phyloP scores from a whole-genome alignment of 257 asterid species.

The Solanum gandarillasii region DNA sequence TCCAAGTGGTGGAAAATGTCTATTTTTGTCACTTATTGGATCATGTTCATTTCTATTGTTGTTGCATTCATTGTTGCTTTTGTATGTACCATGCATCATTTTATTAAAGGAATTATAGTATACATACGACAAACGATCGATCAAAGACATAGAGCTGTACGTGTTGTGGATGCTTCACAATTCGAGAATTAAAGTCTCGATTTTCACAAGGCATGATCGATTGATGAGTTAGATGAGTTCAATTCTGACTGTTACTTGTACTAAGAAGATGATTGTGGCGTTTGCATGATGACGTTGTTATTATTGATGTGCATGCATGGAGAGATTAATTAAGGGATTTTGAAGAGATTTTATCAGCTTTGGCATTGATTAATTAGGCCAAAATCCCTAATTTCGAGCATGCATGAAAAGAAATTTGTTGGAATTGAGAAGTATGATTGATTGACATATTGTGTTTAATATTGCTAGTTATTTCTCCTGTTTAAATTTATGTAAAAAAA shows the following conservation, averaged over 20 bases:
- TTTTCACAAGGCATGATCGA: not conserved
- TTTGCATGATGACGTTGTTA: not conserved
- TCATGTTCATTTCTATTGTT: not conserved
- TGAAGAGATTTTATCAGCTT: not conserved
- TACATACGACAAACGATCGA: not conserved
- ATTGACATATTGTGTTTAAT: not conserved
- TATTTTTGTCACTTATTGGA: not conserved
- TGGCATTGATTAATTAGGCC: not conserved
- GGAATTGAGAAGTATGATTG: not conserved
- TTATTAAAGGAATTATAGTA: not conserved
- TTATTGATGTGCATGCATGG: not conserved
- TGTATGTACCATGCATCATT: not conserved
- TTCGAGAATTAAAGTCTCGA: not conserved
- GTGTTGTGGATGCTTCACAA: not conserved
- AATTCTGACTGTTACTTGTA: not conserved
- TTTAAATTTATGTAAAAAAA: not conserved
- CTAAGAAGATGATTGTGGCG: not conserved
- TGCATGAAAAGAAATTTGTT: not conserved
- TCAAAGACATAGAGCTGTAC: not conserved
- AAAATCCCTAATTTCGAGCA: not conserved
- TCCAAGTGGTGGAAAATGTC: not conserved
- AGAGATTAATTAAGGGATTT: not conserved
- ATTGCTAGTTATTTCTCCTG: not conserved
- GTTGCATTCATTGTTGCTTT: not conserved
- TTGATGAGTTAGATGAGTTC: not conserved